A percentile compares a stretch with the other conserved stretches of the same genome.
These are phyloP conservation scores for Closterium sp. DNA, from an alignment of 139 green algal genomes.

Conservation along the genomic window DNA sequence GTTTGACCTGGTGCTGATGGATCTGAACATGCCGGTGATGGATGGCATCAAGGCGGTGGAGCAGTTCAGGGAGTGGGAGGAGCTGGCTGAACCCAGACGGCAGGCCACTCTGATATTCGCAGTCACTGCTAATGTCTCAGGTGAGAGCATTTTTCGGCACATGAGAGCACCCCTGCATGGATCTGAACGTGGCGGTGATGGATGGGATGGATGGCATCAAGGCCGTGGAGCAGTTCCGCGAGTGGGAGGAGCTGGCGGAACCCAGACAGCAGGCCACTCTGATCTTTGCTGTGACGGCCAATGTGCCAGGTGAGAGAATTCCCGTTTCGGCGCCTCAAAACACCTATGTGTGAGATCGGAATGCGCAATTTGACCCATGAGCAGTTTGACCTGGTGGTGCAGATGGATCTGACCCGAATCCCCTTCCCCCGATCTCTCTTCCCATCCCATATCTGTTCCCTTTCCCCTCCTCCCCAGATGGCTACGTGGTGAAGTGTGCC, in stretches of 20 bases:
- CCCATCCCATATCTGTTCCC: not conserved
- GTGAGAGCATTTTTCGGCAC: not conserved
- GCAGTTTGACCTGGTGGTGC: not conserved
- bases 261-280: not conserved
- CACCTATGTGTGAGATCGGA: too few relatives aligned
- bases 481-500: not conserved
- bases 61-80: constrained; percentile 1
- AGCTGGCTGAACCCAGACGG: not conserved
- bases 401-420: too few relatives aligned
- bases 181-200: constrained; percentile 40
- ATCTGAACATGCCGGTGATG: constrained; percentile 39
- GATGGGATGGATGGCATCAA: constrained; percentile 29
- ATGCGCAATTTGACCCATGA: too few relatives aligned
- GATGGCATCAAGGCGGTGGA: constrained; percentile 25
- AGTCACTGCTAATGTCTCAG: not conserved
- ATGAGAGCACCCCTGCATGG: too few relatives aligned
- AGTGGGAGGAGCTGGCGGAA: not conserved
- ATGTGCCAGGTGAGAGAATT: not conserved
- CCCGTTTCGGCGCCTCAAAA: too few relatives aligned
- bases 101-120: not conserved
- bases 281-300: not conserved
- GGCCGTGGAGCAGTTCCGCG: not conserved
- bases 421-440: too few relatives aligned
- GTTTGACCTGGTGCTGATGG: constrained; percentile 45
- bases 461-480: not conserved